Evolutionary conservation across 495 filamentous ascomycete genomes (phyloP), one percentile per base, ranked within the genome.

Genomic region (Lepraria neglecta): DNA sequence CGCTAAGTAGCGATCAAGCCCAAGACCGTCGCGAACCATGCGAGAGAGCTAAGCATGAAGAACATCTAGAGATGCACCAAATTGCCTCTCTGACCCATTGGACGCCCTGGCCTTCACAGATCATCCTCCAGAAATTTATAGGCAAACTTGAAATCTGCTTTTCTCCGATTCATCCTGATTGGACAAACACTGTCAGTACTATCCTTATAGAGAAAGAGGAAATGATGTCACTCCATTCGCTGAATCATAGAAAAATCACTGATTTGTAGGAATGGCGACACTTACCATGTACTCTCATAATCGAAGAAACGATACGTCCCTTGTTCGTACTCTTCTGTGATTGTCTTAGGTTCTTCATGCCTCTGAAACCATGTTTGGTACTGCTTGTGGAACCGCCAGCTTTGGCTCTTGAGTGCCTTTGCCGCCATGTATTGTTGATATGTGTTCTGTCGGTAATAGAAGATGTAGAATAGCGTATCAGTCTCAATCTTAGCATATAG

Each of bases 351-450:
- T 77, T 98, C 94, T 70, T 98, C 94, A 67, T 98, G 94, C 45
- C 94, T 81, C 73, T 98, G 94, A 65, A 98, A 98, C 94, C 94
- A 98, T 11, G 94, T 98, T 72, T 98, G 94, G 71, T 97, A 98
- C 71, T 97, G 94, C 76, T 97, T 98, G 72, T 98, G 94, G 73
- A 98, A 98, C 38, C 94, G 81, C 94, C 94, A 98, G 70, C 94
- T 97, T 73, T 97, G 92, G 63, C 88, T 87, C 69, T 97, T 97
- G 38, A 98, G 76, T 21, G 94, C 89, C 73, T 95, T 96, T 6
- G 95, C 94, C 0, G 94, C 90, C n/a, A 98, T 79, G 67, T 91
- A 97, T 70, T 98, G 94, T 69, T 97, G 91, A 70, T 96, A 94
- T 0, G 91, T 90, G 21, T 89, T 90, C 68, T 98, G 94, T 27